Conservation (phyloP, 352 stramenopile species). For the Phytopythium ostracodes region DNA sequence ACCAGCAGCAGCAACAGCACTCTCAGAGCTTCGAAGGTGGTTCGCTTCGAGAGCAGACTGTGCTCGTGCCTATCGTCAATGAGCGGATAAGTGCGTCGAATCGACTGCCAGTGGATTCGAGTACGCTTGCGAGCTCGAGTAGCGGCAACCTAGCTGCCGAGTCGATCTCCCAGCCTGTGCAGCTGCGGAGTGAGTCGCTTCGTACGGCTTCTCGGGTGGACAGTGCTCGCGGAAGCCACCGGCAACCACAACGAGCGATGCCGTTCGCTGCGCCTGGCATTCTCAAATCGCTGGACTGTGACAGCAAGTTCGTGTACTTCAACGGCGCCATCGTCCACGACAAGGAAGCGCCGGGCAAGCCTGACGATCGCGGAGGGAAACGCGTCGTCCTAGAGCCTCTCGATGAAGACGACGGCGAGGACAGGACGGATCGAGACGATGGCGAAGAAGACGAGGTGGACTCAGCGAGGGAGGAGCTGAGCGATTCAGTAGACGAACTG, state of each 20-base stretch:
- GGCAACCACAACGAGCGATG: background rate
- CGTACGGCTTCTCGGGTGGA: background rate
- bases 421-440: conserved; percentile 8
- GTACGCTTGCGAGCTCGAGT: background rate
- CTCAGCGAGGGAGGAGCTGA: background rate
- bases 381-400: background rate
- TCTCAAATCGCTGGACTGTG: conserved; percentile 30
- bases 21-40: background rate
- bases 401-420: conserved; percentile 8
- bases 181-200: background rate
- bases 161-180: background rate
- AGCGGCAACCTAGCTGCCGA: background rate
- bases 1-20: conserved; percentile 16
- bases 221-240: background rate
- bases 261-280: background rate
- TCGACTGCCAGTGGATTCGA: background rate
- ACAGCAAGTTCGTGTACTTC: conserved; percentile 64
- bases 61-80: conserved; percentile 1
- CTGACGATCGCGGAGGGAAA: background rate
- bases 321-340: conserved; percentile 18
- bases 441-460: background rate
- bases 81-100: background rate
- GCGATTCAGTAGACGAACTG: conserved; percentile 18
- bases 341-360: conserved; percentile 2
- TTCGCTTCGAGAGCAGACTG: conserved; percentile 3